Base-by-base conservation (phyloP, 129 eudicot genomes). In the Lonicera japonica region DNA sequence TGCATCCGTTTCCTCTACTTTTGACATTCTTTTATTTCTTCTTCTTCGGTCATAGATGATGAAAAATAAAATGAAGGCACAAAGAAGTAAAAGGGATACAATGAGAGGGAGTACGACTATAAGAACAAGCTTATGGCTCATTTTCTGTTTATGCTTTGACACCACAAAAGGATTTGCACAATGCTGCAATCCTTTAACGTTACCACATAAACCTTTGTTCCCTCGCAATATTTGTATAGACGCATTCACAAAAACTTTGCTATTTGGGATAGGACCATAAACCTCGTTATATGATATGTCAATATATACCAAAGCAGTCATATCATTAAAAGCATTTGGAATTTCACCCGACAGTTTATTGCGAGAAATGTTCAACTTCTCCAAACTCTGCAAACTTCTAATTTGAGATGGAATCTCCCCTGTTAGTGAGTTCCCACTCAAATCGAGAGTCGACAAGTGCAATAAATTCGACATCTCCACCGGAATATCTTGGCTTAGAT, bases 201-300 rank as follows among this genome's bases (percentile, higher is more conserved):
- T 58, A 17, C 77, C 76, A 19, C 82, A 71, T 63, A 77, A 63
- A 5, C 24, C 71, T 58, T 64, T 64, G 45, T 77, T 77, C 45
- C 69, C 73, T 60, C 51, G 57, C 39, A 75, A 58, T 24, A 24
- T 21, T 46, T 24, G 54, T 21, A 61, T 60, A 1, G 78, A 15
- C 36, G 65, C 54, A 56, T 71, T 23, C 39, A 17, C 8, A 53
- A 24, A n/a, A n/a, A n/a, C n/a, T n/a, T n/a, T n/a, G n/a, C n/a
- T n/a, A n/a, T n/a, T n/a, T n/a, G n/a, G n/a, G n/a, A n/a, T n/a
- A n/a, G n/a, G n/a, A n/a, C n/a, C n/a, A n/a, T n/a, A n/a, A n/a
- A n/a, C n/a, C n/a, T n/a, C n/a, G n/a, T 69, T 69, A 16, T 43
- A 69, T 11, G 80, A 75, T n/a, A 69, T 4, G 21, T 75, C 71